These are phyloP conservation scores for Irineochytrium annulatum DNA, from an alignment of 192 early-diverging fungal genomes.

Conservation along the genomic window DNA sequence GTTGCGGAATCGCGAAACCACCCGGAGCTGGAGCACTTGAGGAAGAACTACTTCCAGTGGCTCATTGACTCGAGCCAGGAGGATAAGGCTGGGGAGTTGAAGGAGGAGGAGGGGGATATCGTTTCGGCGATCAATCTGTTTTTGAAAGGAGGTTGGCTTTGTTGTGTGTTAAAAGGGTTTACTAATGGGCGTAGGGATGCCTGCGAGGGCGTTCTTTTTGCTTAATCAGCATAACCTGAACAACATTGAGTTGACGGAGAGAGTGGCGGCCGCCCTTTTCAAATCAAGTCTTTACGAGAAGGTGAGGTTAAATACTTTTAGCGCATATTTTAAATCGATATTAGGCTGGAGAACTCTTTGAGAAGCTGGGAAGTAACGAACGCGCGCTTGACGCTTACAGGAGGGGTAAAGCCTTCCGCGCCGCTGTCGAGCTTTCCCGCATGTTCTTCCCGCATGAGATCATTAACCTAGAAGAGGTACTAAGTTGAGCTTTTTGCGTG, in stretches of 20 bases:
- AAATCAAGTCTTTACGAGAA: conserved; percentile 56
- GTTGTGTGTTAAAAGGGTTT: conserved; percentile 11
- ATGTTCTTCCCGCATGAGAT: conserved; percentile 51
- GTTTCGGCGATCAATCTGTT: conserved; percentile 54
- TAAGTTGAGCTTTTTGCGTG: neutral
- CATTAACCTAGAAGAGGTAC: conserved; percentile 53
- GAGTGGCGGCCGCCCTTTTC: conserved; percentile 49
- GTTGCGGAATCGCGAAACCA: conserved; percentile 62
- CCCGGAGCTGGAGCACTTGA: conserved; percentile 54
- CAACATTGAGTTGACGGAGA: conserved; percentile 54
- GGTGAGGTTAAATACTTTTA: conserved; percentile 13
- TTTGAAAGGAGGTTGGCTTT: conserved; percentile 47
- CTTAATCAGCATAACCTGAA: conserved; percentile 36
- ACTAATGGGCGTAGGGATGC: conserved; percentile 41
- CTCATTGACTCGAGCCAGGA: conserved; percentile 62
- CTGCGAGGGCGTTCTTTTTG: conserved; percentile 46
- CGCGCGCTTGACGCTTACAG: conserved; percentile 57
- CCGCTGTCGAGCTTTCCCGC: conserved; percentile 54
- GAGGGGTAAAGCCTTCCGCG: conserved; percentile 54
- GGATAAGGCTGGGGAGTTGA: conserved; percentile 54
- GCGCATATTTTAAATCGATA: conserved; percentile 3
- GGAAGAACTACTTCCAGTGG: conserved; percentile 62
- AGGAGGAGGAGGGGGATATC: conserved; percentile 57
- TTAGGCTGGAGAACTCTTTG: conserved; percentile 56
- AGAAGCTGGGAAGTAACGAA: conserved; percentile 51